Evolutionary conservation across 768 basidiomycete genomes (phyloP).

Genomic region (Aureoboletus auriporus): DNA sequence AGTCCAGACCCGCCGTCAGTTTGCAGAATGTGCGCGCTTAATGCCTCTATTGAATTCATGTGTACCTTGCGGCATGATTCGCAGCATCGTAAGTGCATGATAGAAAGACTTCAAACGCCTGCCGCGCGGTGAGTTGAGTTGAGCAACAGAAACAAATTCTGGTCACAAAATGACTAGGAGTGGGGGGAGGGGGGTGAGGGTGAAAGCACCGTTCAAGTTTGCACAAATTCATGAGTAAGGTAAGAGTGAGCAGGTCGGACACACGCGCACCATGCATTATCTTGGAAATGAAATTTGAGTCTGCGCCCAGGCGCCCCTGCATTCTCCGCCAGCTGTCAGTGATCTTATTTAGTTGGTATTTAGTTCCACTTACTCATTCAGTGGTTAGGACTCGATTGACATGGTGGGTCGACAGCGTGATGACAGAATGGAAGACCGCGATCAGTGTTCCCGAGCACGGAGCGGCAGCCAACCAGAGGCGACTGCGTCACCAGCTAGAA

Average conservation of each 20-base stretch:
- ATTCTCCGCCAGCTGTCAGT: slow-evolving; percentile 3
- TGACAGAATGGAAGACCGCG: slow-evolving; percentile 1
- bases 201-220: background rate
- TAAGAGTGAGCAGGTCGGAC: background rate
- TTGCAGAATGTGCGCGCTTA: too few species aligned
- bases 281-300: background rate
- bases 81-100: background rate
- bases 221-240: background rate
- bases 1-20: too few species aligned
- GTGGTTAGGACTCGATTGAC: background rate
- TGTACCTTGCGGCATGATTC: too few species aligned
- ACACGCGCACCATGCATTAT: background rate
- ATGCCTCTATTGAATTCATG: too few species aligned
- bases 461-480: background rate
- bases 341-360: background rate
- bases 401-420: background rate
- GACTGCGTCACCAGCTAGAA: background rate
- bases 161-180: background rate
- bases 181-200: background rate
- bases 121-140: background rate
- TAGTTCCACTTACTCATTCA: background rate
- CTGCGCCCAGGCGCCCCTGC: background rate
- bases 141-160: background rate
- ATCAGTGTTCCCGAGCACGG: background rate
- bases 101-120: background rate